A percentile compares a stretch with the other conserved stretches of the same genome.
Evolutionary conservation across 257 asterid species (phyloP).

Genomic region (Plectranthus barbatus): DNA sequence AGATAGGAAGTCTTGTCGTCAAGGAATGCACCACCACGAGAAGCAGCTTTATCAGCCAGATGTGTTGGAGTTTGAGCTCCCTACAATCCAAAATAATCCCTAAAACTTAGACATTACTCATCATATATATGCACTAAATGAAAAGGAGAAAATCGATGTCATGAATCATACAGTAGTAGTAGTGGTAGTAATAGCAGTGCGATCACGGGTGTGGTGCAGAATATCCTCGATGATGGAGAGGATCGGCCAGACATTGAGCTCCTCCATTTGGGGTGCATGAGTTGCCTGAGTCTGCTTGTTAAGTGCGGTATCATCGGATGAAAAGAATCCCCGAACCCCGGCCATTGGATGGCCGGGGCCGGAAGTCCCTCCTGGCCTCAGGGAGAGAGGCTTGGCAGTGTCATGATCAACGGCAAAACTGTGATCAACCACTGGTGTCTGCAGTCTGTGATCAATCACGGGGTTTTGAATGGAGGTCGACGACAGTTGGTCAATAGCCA

Average conservation of each 20-base stretch:
- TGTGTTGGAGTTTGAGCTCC: background rate
- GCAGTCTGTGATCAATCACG: too few relatives aligned
- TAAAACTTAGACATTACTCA: too few relatives aligned
- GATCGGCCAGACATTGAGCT: conserved; percentile 8
- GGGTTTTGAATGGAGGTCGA: too few relatives aligned
- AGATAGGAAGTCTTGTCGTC: conserved; percentile 22
- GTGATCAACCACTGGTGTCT: too few relatives aligned
- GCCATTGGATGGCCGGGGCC: background rate
- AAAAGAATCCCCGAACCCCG: conserved; percentile 13
- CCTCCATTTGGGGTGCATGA: conserved; percentile 17
- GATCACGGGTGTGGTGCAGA: too few relatives aligned
- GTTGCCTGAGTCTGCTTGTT: conserved; percentile 17
- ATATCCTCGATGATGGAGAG: background rate
- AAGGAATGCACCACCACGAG: background rate
- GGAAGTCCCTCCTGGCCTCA: background rate
- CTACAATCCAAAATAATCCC: background rate
- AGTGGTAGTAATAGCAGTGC: too few relatives aligned
- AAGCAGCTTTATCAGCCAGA: background rate
- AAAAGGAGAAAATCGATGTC: too few relatives aligned
- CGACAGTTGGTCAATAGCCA: too few relatives aligned
- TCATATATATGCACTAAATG: too few relatives aligned
- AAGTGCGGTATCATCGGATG: conserved; percentile 16
- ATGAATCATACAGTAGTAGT: background rate
- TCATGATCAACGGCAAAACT: background rate
- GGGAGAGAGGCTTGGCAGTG: background rate